Percentiles rank a stretch among this genome's conserved stretches.
These are phyloP conservation scores for Xylariaceae sp. DNA, from an alignment of 2,329 filamentous ascomycete genomes.

Conservation along the genomic window DNA sequence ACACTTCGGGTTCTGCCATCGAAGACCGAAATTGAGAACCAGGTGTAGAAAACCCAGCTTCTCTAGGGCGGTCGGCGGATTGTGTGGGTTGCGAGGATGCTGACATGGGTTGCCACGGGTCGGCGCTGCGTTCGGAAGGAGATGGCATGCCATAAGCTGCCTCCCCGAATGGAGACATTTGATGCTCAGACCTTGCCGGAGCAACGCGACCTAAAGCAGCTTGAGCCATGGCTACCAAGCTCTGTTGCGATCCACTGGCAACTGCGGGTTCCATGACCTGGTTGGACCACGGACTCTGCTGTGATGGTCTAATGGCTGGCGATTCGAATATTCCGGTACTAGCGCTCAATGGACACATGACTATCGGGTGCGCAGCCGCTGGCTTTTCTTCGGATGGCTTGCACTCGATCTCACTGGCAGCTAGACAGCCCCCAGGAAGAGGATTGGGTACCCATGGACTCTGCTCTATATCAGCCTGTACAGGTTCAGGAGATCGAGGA, in stretches of 20 bases:
- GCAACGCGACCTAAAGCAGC: not conserved
- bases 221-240: not conserved
- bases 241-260: not conserved
- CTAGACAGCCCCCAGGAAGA: conserved; percentile 5
- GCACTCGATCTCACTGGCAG: conserved; percentile 8
- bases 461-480: no score
- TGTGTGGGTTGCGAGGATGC: not conserved
- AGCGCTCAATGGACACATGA: no score
- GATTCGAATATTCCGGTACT: conserved; percentile 4
- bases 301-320: conserved; percentile 13
- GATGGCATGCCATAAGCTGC: not conserved
- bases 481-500: no score
- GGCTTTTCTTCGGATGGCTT: conserved; percentile 1
- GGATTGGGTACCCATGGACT: conserved; percentile 19
- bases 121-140: not conserved
- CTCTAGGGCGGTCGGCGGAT: not conserved
- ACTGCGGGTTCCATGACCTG: conserved; percentile 4
- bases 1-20: conserved; percentile 40
- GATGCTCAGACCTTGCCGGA: not conserved
- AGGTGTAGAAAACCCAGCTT: not conserved
- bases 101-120: no score
- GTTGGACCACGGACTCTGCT: conserved; percentile 24
- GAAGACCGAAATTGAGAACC: conserved; percentile 4
- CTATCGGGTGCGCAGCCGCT: no score
- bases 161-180: not conserved